Evolutionary conservation across 306 rosid species (phyloP).

Genomic region (Cyclanthera cordifolia): DNA sequence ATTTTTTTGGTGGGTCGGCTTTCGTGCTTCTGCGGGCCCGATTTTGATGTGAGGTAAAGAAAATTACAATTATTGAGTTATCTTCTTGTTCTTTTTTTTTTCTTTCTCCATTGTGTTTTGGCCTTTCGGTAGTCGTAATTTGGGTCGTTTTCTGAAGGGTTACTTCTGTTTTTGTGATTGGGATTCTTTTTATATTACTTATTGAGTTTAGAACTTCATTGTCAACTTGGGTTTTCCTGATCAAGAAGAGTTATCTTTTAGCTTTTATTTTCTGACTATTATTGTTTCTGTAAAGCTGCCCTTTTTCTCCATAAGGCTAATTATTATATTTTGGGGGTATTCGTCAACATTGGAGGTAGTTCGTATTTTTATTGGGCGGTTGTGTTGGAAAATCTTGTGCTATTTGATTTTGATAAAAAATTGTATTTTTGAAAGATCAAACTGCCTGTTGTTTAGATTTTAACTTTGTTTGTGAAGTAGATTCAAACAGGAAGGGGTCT

Average conservation of each 20-base stretch:
- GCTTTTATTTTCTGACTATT: background rate
- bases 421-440: background rate
- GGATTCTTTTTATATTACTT: constrained; percentile 13
- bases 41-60: constrained; percentile 21
- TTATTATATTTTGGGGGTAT: background rate
- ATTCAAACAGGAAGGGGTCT: background rate
- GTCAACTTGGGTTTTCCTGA: constrained; percentile 6
- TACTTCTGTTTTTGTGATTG: background rate
- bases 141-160: constrained; percentile 39
- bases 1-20: constrained; percentile 19
- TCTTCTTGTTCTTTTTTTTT: background rate
- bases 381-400: constrained; percentile 9
- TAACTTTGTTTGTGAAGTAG: background rate
- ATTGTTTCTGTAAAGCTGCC: background rate
- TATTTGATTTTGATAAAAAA: background rate
- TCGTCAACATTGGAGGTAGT: constrained; percentile 28
- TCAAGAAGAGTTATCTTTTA: background rate
- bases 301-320: background rate
- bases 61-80: constrained; percentile 9
- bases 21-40: constrained; percentile 27
- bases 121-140: background rate
- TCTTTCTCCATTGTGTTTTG: background rate
- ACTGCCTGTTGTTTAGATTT: constrained; percentile 1
- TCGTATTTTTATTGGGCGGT: constrained; percentile 4
- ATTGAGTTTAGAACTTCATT: background rate